Base-by-base conservation (phyloP, 1,284 basidiomycete genomes). In the Ustilago vetiveriae region DNA sequence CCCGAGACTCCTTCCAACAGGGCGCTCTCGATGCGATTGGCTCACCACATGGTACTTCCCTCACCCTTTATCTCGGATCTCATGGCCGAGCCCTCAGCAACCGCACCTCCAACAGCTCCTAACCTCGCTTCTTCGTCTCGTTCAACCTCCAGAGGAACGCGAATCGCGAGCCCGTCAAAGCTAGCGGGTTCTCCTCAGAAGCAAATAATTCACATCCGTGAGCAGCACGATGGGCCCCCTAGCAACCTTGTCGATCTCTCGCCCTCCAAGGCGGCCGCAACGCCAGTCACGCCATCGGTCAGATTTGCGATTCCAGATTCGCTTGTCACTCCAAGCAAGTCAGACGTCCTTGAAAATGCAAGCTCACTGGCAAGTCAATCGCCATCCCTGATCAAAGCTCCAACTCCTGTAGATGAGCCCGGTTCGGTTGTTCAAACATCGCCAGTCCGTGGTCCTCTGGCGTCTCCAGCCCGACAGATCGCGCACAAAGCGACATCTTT, bases 1-100 rank as follows among this genome's bases (percentile, higher is more conserved):
- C 41, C 45, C 6, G 54, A 53, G n/a, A 65, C 62, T 10, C 62
- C 62, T 10, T 24, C 54, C 7, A 58, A 35, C 19, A 57, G 55
- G 14, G 54, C 37, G 6, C 42, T 50, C 13, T 57, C 55, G 3
- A 37, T 57, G 21, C 50, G 47, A 1, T 14, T 58, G 23, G 47
- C 46, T 13, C 50, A 65, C 2, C 62, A 49, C 3, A 22, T 35
- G 19, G 26, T 37, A n/a, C 39, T 58, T 7, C 62, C 62, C 14
- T 65, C 62, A 16, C 55, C 62, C 13, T 58, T 65, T 39, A 46
- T 65, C 32, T 46, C 50, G 5, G 36, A 26, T 13, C 47, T 36
- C 24, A 10, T 39, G 4, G 30, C 40, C 13, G 54, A 33, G 3
- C 17, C 29, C 4, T 22, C 35, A 8, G 13, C 21, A 3, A 7